These are phyloP conservation scores for Kwoniella sp. DNA, from an alignment of 768 basidiomycete genomes.

Conservation along the genomic window DNA sequence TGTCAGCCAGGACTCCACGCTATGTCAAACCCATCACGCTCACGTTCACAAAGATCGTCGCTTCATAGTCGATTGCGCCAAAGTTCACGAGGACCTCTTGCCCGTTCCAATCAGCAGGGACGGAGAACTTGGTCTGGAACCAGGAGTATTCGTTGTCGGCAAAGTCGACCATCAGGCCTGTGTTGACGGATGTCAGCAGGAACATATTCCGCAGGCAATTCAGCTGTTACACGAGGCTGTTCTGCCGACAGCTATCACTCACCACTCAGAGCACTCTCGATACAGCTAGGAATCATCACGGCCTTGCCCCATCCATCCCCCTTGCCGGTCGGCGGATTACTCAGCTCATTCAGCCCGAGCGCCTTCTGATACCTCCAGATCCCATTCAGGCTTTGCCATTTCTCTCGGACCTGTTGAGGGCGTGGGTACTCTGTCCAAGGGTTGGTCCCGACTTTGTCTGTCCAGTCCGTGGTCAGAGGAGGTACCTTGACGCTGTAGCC, in stretches of 20 bases:
- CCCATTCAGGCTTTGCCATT: conserved; percentile 26
- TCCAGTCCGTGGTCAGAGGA: conserved; percentile 24
- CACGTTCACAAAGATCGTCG: conserved; percentile 29
- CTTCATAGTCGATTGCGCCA: conserved; percentile 28
- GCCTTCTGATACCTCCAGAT: conserved; percentile 25
- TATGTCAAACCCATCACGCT: not conserved
- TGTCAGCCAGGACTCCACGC: not conserved
- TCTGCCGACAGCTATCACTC: no score
- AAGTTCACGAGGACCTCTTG: conserved; percentile 22
- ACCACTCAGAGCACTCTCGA: conserved; percentile 27
- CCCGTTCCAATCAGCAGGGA: conserved; percentile 21
- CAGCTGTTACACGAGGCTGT: no score
- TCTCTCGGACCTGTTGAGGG: conserved; percentile 20
- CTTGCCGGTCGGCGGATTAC: conserved; percentile 5
- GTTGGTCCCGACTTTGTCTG: conserved; percentile 17
- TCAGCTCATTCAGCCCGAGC: conserved; percentile 2
- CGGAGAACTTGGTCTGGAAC: conserved; percentile 23
- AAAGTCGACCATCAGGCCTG: not conserved
- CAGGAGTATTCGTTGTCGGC: conserved; percentile 16
- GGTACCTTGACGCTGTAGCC: conserved; percentile 16
- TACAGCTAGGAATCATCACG: conserved; percentile 28
- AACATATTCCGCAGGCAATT: not conserved
- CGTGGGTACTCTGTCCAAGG: conserved; percentile 29
- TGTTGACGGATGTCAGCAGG: not conserved
- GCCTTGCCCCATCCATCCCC: conserved; percentile 4